Conservation (phyloP, 164 flowering plant species). For the Kalanchoe fedtschenkoi region DNA sequence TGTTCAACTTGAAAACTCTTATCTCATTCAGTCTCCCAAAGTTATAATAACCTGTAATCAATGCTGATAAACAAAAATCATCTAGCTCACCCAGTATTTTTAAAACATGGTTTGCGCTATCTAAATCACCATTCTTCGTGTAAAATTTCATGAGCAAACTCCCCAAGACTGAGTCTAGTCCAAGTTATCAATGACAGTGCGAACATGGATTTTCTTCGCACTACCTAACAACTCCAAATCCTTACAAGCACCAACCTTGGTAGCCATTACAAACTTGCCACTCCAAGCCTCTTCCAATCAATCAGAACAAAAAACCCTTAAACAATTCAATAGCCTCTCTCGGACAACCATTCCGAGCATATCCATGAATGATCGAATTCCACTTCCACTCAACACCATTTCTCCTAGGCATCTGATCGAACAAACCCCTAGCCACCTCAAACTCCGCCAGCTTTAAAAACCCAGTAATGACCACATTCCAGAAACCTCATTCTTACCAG, state of each 20-base stretch:
- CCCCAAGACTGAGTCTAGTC: slow-evolving; percentile 48
- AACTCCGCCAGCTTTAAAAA: slow-evolving; percentile 38
- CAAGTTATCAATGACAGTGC: slow-evolving; percentile 25
- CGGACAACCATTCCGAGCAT: slow-evolving; percentile 28
- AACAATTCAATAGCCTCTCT: slow-evolving; percentile 48
- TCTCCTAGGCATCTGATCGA: slow-evolving; percentile 51
- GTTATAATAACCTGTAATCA: slow-evolving; percentile 62
- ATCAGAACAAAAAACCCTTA: slow-evolving; percentile 27
- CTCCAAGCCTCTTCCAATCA: slow-evolving; percentile 7
- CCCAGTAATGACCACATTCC: slow-evolving; percentile 48
- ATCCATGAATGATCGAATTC: slow-evolving; percentile 65
- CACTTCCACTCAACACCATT: slow-evolving; percentile 44
- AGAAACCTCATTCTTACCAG: slow-evolving; percentile 51
- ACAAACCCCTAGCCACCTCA: slow-evolving; percentile 29
- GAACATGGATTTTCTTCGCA: slow-evolving; percentile 65
- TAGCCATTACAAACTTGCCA: slow-evolving; percentile 47
- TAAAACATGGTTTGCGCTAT: slow-evolving; percentile 36
- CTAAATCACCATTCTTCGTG: slow-evolving; percentile 61
- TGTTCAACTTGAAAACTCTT: slow-evolving; percentile 23
- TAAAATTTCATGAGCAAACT: slow-evolving; percentile 64
- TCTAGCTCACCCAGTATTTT: slow-evolving; percentile 32
- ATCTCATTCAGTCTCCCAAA: slow-evolving; percentile 44
- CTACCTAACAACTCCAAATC: slow-evolving; percentile 26
- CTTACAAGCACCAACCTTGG: slow-evolving; percentile 45
- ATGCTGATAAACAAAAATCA: slow-evolving; percentile 64